Evolutionary conservation across 108 stramenopile genomes (phyloP).

Genomic region (Cyclotella sp.): DNA sequence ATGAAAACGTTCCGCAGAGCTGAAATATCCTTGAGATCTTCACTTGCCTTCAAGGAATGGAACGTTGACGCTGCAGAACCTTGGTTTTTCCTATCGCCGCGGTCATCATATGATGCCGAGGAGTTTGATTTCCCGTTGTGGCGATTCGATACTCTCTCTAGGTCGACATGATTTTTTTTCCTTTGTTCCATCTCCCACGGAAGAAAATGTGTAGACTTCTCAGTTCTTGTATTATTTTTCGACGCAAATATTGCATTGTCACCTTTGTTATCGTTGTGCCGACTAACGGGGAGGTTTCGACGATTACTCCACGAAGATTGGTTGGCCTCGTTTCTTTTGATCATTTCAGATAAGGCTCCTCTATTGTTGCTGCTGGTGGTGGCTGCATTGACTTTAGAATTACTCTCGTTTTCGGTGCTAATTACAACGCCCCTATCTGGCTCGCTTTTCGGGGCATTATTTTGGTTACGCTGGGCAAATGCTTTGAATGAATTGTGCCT

Average conservation of each 20-base stretch:
- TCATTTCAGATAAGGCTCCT: conserved; percentile 16
- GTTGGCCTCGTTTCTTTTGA: conserved; percentile 14
- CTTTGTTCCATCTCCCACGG: neutral
- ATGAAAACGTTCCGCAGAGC: conserved; percentile 38
- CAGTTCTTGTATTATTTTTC: neutral
- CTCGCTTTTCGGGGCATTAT: neutral
- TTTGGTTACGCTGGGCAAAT: conserved; percentile 22
- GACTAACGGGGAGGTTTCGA: neutral
- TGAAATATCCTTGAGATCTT: conserved; percentile 42
- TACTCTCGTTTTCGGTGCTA: neutral
- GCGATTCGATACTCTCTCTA: neutral
- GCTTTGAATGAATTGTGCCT: conserved; percentile 23
- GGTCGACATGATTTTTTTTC: neutral
- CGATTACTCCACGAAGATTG: neutral
- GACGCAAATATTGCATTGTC: neutral
- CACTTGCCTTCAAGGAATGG: neutral
- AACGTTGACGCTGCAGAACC: no score
- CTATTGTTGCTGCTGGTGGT: neutral
- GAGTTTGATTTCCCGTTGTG: neutral
- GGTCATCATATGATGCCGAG: no score
- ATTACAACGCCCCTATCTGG: no score
- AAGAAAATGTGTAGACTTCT: neutral
- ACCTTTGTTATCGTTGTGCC: neutral
- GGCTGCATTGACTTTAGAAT: neutral
- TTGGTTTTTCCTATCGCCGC: no score